These are phyloP conservation scores for Dryas alaskensis DNA, from an alignment of 306 rosid species.

Conservation along the genomic window DNA sequence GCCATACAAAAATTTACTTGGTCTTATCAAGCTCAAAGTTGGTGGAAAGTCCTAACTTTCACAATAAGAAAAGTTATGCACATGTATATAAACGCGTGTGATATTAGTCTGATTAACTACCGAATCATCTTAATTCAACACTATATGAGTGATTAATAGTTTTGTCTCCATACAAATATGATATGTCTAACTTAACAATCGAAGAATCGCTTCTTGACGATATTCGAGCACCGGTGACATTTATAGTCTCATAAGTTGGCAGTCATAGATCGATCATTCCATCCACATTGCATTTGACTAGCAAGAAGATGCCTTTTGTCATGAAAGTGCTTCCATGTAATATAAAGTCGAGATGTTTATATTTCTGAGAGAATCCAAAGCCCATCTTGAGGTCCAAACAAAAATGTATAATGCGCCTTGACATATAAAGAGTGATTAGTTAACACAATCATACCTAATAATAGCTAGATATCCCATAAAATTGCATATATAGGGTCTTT, in stretches of 20 bases:
- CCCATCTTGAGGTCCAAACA: constrained; percentile 7
- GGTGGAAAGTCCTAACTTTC: background rate
- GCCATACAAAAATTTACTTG: background rate
- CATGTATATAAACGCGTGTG: background rate
- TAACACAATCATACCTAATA: constrained; percentile 11
- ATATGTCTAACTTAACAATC: no score
- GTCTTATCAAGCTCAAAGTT: constrained; percentile 1
- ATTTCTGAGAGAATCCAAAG: constrained; percentile 15
- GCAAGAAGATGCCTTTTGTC: background rate
- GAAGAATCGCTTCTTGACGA: background rate
- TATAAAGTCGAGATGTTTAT: background rate
- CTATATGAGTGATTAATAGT: no score
- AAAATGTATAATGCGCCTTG: background rate
- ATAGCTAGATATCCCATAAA: background rate
- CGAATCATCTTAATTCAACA: no score
- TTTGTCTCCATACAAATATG: no score
- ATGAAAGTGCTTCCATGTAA: background rate
- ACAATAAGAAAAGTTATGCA: background rate
- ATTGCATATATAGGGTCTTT: background rate
- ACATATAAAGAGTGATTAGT: constrained; percentile 8
- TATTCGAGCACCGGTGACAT: background rate
- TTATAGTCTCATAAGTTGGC: background rate
- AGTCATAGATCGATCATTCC: background rate
- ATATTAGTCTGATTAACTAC: no score
- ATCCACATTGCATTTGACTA: background rate